Base-by-base conservation (phyloP, 2,329 filamentous ascomycete species). In the Aspergillus chevalieri region DNA sequence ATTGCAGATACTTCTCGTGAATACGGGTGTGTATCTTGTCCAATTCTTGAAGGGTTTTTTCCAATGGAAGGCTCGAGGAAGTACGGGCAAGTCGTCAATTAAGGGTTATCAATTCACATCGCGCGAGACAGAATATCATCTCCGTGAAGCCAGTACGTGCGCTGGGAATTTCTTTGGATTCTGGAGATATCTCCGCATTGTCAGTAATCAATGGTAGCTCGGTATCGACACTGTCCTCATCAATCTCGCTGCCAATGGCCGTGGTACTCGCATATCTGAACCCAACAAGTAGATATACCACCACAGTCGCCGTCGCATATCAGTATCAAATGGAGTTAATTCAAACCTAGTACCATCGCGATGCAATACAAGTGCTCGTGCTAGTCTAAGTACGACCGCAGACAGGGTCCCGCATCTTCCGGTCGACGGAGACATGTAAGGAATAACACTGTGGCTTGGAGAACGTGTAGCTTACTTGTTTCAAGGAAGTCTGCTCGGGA, bases 381-480 rank as follows among this genome's bases (percentile, higher is more conserved):
- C 69, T 26, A 74, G 64, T 22, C 72, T 70, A 43, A 74, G 59
- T 34, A 72, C 62, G 21, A 75, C 49, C 2, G 70, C 66, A 36
- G 62, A 65, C 66, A 75, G 52, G 70, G 69, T 42, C 70, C 68
- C 21, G 68, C 64, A 44, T 71, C 62, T 55, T 73, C 65, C 55
- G 72, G 62, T 52, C 64, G 63, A 44, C 67, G 68, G 9, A 72
- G 54, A 74, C 67, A 63, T 39, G 82, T 78, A 19, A 86, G 64
- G 59, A 84, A 86, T 28, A 85, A 68, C 7, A 82, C 71, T 34
- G 83, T 78, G 0, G 82, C 80, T 63, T 86, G 83, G n/a, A 86
- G 66, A 7, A 85, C 75, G 30, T 82, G 69, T 15, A 82, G 69
- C 58, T 83, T 83, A 49, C 82, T 78, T 6, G 79, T 83, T 48